Conservation (phyloP, 306 rosid genomes). For the Quercus rubra region DNA sequence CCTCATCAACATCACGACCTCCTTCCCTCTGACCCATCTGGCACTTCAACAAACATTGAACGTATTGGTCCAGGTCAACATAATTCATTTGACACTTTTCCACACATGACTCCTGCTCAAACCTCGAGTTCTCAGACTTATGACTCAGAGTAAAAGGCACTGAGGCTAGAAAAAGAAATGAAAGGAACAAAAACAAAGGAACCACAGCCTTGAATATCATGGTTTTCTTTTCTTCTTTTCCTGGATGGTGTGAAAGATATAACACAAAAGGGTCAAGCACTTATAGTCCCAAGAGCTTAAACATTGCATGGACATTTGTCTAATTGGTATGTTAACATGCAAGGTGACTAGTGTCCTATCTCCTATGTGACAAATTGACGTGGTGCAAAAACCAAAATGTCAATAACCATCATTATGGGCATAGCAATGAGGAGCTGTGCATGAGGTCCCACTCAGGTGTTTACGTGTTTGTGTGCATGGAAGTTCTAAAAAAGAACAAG, state of each 20-base stretch:
- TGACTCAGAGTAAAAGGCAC: not conserved
- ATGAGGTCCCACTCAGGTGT: not conserved
- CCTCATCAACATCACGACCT: too few relatives aligned
- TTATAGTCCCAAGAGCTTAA: constrained; percentile 1
- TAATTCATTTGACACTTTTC: not conserved
- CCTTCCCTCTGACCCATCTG: too few relatives aligned
- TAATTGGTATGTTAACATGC: constrained; percentile 24
- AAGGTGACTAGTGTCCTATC: constrained; percentile 38
- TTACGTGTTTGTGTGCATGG: constrained; percentile 30
- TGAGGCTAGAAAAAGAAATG: constrained; percentile 5
- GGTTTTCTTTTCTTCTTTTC: not conserved
- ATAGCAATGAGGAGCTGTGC: not conserved
- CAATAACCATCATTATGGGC: not conserved
- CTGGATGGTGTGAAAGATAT: not conserved
- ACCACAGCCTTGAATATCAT: constrained; percentile 5
- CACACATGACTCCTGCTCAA: not conserved
- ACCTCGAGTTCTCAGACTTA: not conserved
- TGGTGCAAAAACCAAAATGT: not conserved
- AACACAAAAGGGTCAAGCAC: not conserved
- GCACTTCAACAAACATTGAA: too few relatives aligned
- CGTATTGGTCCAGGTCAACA: too few relatives aligned
- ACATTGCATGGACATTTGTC: constrained; percentile 10
- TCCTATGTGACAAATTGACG: constrained; percentile 16
- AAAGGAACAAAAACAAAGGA: constrained; percentile 7
- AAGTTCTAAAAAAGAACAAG: not conserved